These are phyloP conservation scores for Calvatia gigantea DNA, from an alignment of 768 basidiomycete genomes.

Conservation along the genomic window DNA sequence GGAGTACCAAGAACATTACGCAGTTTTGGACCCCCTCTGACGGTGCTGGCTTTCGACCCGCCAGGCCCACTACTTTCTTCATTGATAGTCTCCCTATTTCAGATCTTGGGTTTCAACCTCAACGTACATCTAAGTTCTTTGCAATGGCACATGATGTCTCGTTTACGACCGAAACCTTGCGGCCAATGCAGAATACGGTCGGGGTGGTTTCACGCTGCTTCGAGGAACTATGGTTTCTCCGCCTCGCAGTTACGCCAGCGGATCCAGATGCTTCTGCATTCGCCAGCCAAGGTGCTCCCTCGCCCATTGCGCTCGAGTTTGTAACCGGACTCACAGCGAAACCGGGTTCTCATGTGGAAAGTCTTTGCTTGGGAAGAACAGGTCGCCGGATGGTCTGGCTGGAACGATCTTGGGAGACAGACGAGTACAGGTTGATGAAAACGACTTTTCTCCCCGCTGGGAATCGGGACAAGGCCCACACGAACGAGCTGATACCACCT, in stretches of 20 bases:
- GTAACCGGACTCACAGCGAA: background rate
- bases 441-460: background rate
- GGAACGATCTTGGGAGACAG: conserved; percentile 11
- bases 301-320: background rate
- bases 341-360: background rate
- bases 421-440: conserved; percentile 11
- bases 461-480: background rate
- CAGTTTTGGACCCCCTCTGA: background rate
- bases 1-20: background rate
- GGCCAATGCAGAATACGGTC: background rate
- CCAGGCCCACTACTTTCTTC: background rate
- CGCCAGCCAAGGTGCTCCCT: background rate
- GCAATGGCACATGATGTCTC: background rate
- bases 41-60: background rate
- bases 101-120: background rate
- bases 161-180: background rate
- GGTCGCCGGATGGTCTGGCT: conserved; percentile 12
- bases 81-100: background rate
- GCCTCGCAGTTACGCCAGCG: background rate
- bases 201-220: background rate
- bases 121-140: background rate
- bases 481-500: conserved; percentile 6
- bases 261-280: background rate
- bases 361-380: conserved; percentile 9
- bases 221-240: background rate